Evolutionary conservation across 2,329 filamentous ascomycete genomes (phyloP).

Genomic region (Penicillium sp.): DNA sequence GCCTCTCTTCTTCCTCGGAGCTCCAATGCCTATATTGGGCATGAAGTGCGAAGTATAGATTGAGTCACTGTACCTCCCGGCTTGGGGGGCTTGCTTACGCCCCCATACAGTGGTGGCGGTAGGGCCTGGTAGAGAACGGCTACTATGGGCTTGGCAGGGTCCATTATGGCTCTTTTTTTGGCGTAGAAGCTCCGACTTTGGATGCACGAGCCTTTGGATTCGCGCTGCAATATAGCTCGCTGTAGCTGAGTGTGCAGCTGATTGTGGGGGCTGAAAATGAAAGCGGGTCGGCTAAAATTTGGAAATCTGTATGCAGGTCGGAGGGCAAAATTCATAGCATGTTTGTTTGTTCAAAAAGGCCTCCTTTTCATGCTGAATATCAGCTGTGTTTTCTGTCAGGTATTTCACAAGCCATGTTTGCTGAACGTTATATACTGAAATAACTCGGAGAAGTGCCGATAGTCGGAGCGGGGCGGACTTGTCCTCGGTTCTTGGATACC

Average conservation of each 20-base stretch:
- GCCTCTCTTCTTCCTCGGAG: neutral
- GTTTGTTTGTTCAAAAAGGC: neutral
- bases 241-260: neutral
- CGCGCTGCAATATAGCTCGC: neutral
- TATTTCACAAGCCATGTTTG: neutral
- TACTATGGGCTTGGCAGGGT: constrained; percentile 25
- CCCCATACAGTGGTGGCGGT: constrained; percentile 50
- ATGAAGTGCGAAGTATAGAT: neutral
- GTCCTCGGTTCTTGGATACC: neutral
- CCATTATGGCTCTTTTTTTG: neutral
- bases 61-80: constrained; percentile 41
- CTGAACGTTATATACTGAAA: neutral
- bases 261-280: neutral
- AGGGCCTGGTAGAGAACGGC: constrained; percentile 52
- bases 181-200: neutral
- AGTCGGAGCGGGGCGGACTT: constrained; percentile 5
- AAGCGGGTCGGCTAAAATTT: neutral
- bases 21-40: neutral
- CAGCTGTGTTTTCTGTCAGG: neutral
- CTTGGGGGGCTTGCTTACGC: constrained; percentile 51
- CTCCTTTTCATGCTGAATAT: neutral
- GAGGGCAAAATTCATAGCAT: neutral
- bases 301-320: neutral
- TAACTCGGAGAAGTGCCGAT: constrained; percentile 9
- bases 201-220: neutral